These are phyloP conservation scores for Hypoxylon sp. DNA, from an alignment of 2,329 filamentous ascomycete species.

Conservation along the genomic window DNA sequence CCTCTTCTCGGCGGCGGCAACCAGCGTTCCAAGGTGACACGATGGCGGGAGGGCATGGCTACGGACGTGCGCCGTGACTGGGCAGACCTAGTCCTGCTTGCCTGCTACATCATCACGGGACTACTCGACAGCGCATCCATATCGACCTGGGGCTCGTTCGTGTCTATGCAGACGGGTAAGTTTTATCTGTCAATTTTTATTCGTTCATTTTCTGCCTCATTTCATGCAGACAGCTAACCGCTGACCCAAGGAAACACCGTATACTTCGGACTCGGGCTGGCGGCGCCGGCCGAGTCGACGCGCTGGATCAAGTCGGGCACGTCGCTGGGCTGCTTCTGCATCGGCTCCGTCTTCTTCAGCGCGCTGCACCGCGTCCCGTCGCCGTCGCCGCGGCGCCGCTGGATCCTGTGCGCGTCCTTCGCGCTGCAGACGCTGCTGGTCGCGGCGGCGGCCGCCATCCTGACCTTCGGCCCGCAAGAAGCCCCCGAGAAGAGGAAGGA, in stretches of 20 bases:
- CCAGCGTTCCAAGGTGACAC: conserved; percentile 22
- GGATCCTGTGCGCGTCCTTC: conserved; percentile 70
- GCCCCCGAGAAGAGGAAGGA: conserved; percentile 47
- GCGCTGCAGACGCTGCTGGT: conserved; percentile 59
- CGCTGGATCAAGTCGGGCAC: conserved; percentile 77
- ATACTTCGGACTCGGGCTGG: conserved; percentile 78
- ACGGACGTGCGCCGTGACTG: conserved; percentile 65
- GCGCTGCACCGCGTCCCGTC: conserved; percentile 71
- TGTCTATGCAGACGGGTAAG: conserved; percentile 82
- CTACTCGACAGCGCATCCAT: conserved; percentile 79
- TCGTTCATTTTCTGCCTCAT: no score
- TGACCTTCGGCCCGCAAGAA: conserved; percentile 56
- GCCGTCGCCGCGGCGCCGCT: conserved; percentile 67
- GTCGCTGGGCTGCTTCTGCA: conserved; percentile 74
- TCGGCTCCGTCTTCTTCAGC: conserved; percentile 76
- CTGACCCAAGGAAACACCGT: conserved; percentile 71
- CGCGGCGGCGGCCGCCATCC: conserved; percentile 60
- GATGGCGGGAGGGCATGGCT: conserved; percentile 48
- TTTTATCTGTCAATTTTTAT: no score
- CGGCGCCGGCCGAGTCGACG: conserved; percentile 60
- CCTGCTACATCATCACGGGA: conserved; percentile 80
- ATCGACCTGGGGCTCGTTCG: conserved; percentile 80
- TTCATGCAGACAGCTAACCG: conserved; percentile 1
- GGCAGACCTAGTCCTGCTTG: conserved; percentile 73
- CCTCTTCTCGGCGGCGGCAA: conserved; percentile 40